Evolutionary conservation across 139 green algal species (phyloP).

Genomic region (Chlorella sp.): DNA sequence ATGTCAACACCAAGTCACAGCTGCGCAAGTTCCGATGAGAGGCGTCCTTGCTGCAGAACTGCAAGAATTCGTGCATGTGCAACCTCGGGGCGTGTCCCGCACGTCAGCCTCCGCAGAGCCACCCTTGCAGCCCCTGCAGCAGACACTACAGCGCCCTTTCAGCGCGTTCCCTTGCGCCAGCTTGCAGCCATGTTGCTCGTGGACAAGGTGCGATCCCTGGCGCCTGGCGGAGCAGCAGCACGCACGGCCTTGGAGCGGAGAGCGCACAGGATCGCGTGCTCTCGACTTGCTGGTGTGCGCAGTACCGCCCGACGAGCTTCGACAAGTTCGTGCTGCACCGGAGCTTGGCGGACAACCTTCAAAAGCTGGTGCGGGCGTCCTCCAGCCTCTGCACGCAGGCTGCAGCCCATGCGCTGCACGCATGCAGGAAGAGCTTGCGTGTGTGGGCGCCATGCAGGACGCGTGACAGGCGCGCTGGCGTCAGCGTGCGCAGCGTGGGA

Average conservation of each 20-base stretch:
- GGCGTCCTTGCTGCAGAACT: no score
- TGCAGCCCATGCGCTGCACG: background rate
- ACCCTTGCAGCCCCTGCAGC: no score
- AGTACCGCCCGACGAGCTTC: conserved; percentile 83
- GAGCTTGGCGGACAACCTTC: conserved; percentile 69
- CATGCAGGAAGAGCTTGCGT: background rate
- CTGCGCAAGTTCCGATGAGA: conserved; percentile 3
- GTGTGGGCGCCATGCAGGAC: background rate
- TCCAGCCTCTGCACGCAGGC: background rate
- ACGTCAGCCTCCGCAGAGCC: no score
- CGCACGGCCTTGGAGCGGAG: no score
- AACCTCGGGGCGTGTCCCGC: no score
- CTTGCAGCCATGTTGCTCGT: no score
- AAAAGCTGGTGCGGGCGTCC: conserved; percentile 69
- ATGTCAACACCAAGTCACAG: conserved; percentile 10
- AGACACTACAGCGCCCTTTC: no score
- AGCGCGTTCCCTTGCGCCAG: no score
- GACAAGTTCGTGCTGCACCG: conserved; percentile 74
- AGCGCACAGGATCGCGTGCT: no score
- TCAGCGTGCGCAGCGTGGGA: background rate
- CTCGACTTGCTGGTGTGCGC: conserved; percentile 21
- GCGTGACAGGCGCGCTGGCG: background rate
- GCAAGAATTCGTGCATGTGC: no score
- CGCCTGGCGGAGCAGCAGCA: no score
- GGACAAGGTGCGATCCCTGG: no score